Evolutionary conservation across 352 stramenopile species (phyloP), one percentile per base, ranked within the genome.

Genomic region (Globisporangium yorkense): DNA sequence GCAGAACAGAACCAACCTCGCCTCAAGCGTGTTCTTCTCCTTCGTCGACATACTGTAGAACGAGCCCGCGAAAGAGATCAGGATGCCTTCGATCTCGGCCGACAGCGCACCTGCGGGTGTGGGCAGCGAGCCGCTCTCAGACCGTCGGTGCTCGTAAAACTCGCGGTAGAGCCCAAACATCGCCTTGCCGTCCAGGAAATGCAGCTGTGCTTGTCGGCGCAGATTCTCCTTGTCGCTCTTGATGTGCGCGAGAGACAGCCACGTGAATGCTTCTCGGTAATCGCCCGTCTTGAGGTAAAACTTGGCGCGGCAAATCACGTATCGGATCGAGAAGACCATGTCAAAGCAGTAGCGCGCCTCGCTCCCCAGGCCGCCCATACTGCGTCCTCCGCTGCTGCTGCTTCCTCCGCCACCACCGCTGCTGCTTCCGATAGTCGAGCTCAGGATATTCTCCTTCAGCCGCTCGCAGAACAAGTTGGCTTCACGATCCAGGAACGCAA

Each of bases 331-430:
- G 20, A 84, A 75, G 16, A 88, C 82, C 77, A 91, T 91, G 40
- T 95, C 85, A 45, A 92, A 91, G 31, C 77, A 88, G 54, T 82
- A 89, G 8, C 84, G 73, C 21, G 79, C 77, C 58, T 92, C 83
- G 43, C 80, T 93, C 3, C 79, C 77, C 65, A 93, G 87, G 21
- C 80, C 83, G 12, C 77, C 75, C 35, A 89, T 73, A 31, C 66
- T 75, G 61, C 71, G 50, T 7, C 81, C 83, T 24, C 79, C 71
- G 9, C 72, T 66, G 10, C 75, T 84, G 46, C 77, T 81, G 51
- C 77, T 91, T 45, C 81, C 79, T n/a, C 69, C 81, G 2, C 74
- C 76, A 29, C 69, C 74, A 49, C 78, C 77, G 43, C 75, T 84
- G 15, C 59, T 66, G 12, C 53, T 57, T 18, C 45, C 46, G n/a